Evolutionary conservation across 192 early-diverging fungal species (phyloP).

Genomic region (Diversispora epigaea): DNA sequence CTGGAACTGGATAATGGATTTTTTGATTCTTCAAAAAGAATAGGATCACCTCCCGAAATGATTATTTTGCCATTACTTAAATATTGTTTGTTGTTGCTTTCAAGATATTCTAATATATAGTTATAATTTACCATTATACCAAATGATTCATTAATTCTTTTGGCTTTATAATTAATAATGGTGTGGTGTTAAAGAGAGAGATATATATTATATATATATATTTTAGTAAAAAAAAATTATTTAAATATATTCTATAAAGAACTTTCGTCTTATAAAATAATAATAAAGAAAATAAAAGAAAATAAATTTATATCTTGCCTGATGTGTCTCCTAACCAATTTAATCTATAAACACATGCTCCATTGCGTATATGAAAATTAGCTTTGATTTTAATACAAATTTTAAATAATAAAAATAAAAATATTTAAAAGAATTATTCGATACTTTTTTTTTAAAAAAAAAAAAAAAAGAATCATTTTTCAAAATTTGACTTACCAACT

Average conservation of each 20-base stretch:
- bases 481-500: constrained; percentile 53
- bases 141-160: constrained; percentile 81
- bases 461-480: background rate
- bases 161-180: constrained; percentile 26
- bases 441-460: no score
- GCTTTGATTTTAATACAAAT: constrained; percentile 40
- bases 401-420: background rate
- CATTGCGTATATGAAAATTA: constrained; percentile 95
- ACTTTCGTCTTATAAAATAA: background rate
- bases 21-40: constrained; percentile 17
- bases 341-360: constrained; percentile 81
- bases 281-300: background rate
- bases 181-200: background rate
- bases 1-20: background rate
- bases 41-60: constrained; percentile 30
- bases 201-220: no score
- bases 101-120: constrained; percentile 73
- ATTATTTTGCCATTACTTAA: constrained; percentile 62
- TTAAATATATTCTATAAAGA: background rate
- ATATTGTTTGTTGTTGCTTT: constrained; percentile 80
- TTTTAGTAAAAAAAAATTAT: background rate
- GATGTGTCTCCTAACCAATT: constrained; percentile 90
- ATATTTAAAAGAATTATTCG: background rate
- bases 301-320: constrained; percentile 33
- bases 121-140: constrained; percentile 96